Percentiles rank a stretch among this genome's conserved stretches.
Conservation (phyloP, 2,329 filamentous ascomycete genomes). For the Pseudocercospora musae region DNA sequence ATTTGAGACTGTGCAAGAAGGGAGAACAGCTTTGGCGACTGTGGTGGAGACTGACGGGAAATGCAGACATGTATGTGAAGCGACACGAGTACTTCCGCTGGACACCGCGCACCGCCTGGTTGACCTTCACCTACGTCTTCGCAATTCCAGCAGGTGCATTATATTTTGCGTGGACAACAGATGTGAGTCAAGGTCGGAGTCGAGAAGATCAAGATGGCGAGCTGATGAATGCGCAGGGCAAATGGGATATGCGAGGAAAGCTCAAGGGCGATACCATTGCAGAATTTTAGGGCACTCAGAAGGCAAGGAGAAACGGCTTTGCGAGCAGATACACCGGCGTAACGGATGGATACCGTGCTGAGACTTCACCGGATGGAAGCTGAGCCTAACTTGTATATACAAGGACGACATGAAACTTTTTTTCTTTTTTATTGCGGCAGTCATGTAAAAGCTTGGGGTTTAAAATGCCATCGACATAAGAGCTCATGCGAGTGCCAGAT, state of each 20-base stretch:
- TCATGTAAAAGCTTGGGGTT: background rate
- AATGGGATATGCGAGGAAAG: constrained; percentile 82
- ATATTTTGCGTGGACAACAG: constrained; percentile 72
- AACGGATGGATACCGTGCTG: background rate
- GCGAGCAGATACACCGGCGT: background rate
- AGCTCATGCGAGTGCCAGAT: background rate
- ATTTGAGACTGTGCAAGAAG: background rate
- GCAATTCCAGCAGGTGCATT: constrained; percentile 69
- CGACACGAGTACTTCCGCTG: constrained; percentile 95
- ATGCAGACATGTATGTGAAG: constrained; percentile 73
- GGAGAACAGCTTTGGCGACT: background rate
- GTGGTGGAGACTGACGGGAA: constrained; percentile 7
- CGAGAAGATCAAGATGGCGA: background rate
- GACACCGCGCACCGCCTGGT: constrained; percentile 76
- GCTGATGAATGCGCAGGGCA: constrained; percentile 59
- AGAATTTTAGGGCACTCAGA: constrained; percentile 61
- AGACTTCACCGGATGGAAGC: background rate
- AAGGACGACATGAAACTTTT: constrained; percentile 1
- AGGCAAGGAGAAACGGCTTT: background rate
- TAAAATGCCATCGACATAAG: background rate
- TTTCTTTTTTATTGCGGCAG: background rate
- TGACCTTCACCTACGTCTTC: constrained; percentile 74
- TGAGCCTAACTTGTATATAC: background rate
- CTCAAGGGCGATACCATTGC: constrained; percentile 77
- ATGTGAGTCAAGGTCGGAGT: constrained; percentile 61